phyloP scores from a whole-genome alignment of 257 asterid species.

The Ehretia macrophylla region DNA sequence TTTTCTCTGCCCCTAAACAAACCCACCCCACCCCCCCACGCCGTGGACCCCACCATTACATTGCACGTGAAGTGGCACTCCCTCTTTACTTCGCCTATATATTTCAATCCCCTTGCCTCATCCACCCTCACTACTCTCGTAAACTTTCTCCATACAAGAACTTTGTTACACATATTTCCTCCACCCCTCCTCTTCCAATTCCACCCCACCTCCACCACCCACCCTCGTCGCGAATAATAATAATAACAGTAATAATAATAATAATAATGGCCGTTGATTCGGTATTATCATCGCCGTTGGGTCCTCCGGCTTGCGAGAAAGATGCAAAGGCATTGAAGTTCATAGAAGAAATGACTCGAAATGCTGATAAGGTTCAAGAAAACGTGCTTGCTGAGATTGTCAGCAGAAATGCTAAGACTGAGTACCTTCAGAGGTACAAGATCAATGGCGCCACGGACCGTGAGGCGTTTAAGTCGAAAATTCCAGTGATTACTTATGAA shows the following conservation, averaged over 20 bases:
- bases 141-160: background rate
- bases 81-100: slow-evolving; percentile 34
- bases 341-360: slow-evolving; percentile 86
- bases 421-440: slow-evolving; percentile 50
- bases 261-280: slow-evolving; percentile 72
- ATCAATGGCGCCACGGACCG: slow-evolving; percentile 65
- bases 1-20: slow-evolving; percentile 2
- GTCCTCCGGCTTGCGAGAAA: slow-evolving; percentile 83
- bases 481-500: slow-evolving; percentile 81
- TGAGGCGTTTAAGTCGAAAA: slow-evolving; percentile 51
- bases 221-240: background rate
- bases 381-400: slow-evolving; percentile 59
- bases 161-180: background rate
- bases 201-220: background rate
- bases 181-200: background rate
- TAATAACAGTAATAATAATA: background rate
- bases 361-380: slow-evolving; percentile 72
- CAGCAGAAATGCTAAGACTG: slow-evolving; percentile 60
- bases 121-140: slow-evolving; percentile 10
- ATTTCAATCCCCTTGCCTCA: slow-evolving; percentile 21
- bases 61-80: too few relatives aligned
- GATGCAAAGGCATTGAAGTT: slow-evolving; percentile 84
- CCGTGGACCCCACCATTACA: slow-evolving; percentile 26
- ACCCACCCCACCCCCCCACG: too few relatives aligned
- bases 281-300: slow-evolving; percentile 61